Evolutionary conservation across 2,329 filamentous ascomycete genomes (phyloP).

Genomic region (Phialophora chinensis): DNA sequence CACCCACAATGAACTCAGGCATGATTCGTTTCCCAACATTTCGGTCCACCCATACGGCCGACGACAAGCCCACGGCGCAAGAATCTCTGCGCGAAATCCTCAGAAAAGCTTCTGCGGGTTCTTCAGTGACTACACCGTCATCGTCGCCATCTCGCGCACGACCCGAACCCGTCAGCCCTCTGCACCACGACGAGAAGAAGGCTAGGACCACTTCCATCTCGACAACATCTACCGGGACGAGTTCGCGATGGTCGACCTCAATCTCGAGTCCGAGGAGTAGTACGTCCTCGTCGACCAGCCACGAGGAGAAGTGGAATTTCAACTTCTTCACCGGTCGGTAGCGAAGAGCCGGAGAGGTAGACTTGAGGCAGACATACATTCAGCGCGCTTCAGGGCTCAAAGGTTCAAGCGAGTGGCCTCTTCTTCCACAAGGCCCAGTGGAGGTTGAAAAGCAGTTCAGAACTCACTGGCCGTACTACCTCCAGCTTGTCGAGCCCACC

Average conservation of each 20-base stretch:
- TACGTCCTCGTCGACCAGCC: constrained; percentile 13
- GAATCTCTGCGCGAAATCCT: constrained; percentile 14
- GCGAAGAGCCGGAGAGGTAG: not conserved
- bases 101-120: constrained; percentile 3
- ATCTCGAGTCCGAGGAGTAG: constrained; percentile 18
- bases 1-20: not conserved
- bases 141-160: not conserved
- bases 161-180: not conserved
- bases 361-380: not conserved
- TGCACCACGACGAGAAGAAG: constrained; percentile 4
- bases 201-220: constrained; percentile 17
- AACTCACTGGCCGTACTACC: too few relatives aligned
- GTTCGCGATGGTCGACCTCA: constrained; percentile 15
- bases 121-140: not conserved
- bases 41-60: not conserved
- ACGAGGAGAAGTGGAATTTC: constrained; percentile 14
- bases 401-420: too few relatives aligned
- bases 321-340: constrained; percentile 12
- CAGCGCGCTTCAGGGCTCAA: not conserved
- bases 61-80: constrained; percentile 6
- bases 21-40: constrained; percentile 24
- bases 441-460: not conserved
- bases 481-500: not conserved
- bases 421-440: not conserved
- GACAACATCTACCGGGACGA: constrained; percentile 12